Conservation (phyloP, 1,139 yeast species). For the Arxiozyma slooffiae region DNA sequence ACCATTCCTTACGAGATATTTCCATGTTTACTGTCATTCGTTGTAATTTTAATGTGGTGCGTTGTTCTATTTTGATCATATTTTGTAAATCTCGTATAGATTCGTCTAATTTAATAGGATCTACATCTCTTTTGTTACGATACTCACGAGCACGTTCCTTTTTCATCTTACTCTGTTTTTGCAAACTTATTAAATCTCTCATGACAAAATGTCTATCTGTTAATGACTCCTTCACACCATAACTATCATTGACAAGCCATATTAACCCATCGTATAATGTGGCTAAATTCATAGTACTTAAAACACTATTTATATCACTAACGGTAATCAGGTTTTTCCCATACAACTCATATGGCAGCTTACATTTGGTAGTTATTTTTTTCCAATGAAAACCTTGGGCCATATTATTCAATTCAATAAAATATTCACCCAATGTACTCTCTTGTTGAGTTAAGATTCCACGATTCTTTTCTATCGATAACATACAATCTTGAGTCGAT, state of each 20-base stretch:
- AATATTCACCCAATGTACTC: conserved; percentile 56
- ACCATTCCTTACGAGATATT: conserved; percentile 50
- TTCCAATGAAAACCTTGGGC: neutral
- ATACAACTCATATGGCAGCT: conserved; percentile 26
- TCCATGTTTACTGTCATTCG: conserved; percentile 82
- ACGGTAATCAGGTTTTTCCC: conserved; percentile 58
- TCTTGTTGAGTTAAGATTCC: conserved; percentile 48
- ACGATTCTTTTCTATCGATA: conserved; percentile 45
- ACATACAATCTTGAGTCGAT: conserved; percentile 48
- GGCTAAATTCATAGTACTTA: conserved; percentile 66
- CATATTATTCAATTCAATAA: conserved; percentile 38
- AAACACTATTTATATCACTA: conserved; percentile 69
- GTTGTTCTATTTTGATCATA: conserved; percentile 72
- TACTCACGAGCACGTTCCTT: conserved; percentile 69
- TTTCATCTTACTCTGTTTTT: conserved; percentile 57
- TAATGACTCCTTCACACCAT: conserved; percentile 80
- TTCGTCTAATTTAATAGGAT: conserved; percentile 84
- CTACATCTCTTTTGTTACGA: conserved; percentile 64
- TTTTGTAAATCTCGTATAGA: conserved; percentile 71
- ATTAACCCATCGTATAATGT: conserved; percentile 68
- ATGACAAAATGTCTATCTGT: conserved; percentile 86
- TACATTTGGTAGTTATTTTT: neutral
- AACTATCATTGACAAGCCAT: conserved; percentile 61
- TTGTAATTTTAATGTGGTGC: conserved; percentile 61
- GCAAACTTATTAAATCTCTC: conserved; percentile 80